A percentile compares a stretch with the other conserved stretches of the same genome.
Evolutionary conservation across 1,284 basidiomycete genomes (phyloP).

Genomic region (Ustilago esculenta): DNA sequence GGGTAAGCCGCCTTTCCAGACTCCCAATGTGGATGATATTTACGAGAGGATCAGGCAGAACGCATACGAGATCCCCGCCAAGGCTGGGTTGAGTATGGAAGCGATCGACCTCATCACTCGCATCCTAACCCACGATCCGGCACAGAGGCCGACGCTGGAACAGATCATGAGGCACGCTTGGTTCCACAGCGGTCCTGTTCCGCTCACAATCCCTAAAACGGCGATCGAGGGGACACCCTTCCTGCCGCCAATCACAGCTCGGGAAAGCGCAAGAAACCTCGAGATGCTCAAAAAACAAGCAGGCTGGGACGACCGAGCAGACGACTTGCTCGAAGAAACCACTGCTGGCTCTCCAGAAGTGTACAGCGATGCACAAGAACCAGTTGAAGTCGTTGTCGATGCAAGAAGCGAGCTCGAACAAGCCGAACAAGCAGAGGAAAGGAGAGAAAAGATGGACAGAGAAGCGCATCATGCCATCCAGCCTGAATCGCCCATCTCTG

Average conservation of each 20-base stretch:
- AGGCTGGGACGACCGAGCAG: conserved; percentile 54
- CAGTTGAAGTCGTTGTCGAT: conserved; percentile 34
- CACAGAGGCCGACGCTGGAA: conserved; percentile 80
- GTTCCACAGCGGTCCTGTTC: conserved; percentile 84
- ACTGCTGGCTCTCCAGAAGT: background rate
- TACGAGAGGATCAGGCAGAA: conserved; percentile 89
- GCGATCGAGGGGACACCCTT: conserved; percentile 80
- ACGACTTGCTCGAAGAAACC: conserved; percentile 40
- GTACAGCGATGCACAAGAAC: conserved; percentile 21
- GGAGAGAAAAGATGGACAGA: conserved; percentile 73
- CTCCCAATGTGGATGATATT: conserved; percentile 79
- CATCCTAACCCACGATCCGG: conserved; percentile 78
- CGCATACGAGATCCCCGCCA: conserved; percentile 88
- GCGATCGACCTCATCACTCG: conserved; percentile 82
- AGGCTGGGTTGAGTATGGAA: conserved; percentile 77
- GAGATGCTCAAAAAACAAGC: conserved; percentile 56
- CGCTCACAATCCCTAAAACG: conserved; percentile 79
- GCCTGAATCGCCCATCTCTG: conserved; percentile 92
- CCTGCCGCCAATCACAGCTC: conserved; percentile 71
- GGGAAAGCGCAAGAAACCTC: conserved; percentile 55
- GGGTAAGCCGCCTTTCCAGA: conserved; percentile 96
- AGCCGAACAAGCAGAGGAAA: conserved; percentile 59
- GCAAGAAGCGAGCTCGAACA: conserved; percentile 48
- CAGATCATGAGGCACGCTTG: conserved; percentile 87
- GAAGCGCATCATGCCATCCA: conserved; percentile 95